Base-by-base conservation (phyloP, 768 basidiomycete species). In the Solioccasus polychromus region DNA sequence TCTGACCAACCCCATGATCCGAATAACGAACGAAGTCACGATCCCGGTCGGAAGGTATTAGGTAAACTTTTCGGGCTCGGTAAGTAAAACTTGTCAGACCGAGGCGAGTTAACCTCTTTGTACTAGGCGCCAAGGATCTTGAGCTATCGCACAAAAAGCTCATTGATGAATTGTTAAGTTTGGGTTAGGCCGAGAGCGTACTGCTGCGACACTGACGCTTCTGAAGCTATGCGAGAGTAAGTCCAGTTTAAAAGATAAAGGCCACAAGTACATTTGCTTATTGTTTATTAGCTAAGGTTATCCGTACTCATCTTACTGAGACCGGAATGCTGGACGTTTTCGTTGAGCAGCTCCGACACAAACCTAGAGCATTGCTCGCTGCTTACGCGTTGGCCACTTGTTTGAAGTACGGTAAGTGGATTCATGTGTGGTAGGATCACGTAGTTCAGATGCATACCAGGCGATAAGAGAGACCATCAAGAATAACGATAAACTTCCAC, bases 41-140 rank as follows among this genome's bases (percentile, higher is more conserved):
- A 38, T 28, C 17, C 49, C 17, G 8, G 28, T 2, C 23, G 47
- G 37, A 28, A 14, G 6, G 24, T 39, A 8, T 26, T 62, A 18
- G 26, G 47, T 22, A 14, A 18, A 3, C 35, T 61, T 9, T 55
- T 62, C 18, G 57, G 60, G 19, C 39, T 51, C 0, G 48, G 60
- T 59, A 2, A 32, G 51, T 9, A 20, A 6, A 10, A 0, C 6
- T 8, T 20, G n/a, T 39, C 6, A n/a, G n/a, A n/a, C n/a, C n/a
- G n/a, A n/a, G n/a, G n/a, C n/a, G n/a, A 6, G 4, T 35, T 8
- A 35, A 8, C 23, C 38, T 18, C 6, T 18, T 25, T 28, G 30
- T 25, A 39, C 22, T 8, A 60, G 59, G 36, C 14, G 47, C 47
- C 2, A 0, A 14, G 3, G 25, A 29, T 15, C 53, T 59, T 26